Evolutionary conservation across 768 basidiomycete species (phyloP), one percentile per base, ranked within the genome.

Genomic region (Pulveroboletus ravenelii): DNA sequence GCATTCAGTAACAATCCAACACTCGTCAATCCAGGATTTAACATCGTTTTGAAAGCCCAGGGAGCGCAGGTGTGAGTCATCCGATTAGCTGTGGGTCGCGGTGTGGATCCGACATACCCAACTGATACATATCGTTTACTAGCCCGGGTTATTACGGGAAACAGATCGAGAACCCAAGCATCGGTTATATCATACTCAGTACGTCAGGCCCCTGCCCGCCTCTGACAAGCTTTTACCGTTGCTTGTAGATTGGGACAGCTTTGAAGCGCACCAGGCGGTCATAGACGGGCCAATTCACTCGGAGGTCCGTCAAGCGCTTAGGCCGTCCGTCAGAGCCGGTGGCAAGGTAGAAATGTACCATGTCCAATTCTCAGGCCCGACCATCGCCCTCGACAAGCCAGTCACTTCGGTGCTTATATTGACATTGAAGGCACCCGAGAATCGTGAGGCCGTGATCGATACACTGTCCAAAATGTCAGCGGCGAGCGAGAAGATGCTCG

Each of bases 221-320:
- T 27, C 20, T 15, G 15, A 36, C 25, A 15, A 40, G 25, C 25
- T 15, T 14, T 47, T 4, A 41, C 10, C 25, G n/a, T 45, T 27
- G 10, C 41, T 18, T 12, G 9, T 34, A 68, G 66, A 68, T 45
- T 66, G 63, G 66, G 66, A 63, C 13, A 64, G 12, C 34, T 51
- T 48, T 10, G 61, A 66, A 10, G 37, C 53, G 15, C 64, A 66
- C 48, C 25, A 27, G 25, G 49, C 52, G 1, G 0, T 61, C 27
- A 57, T 59, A 1, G 20, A 54, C 3, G 37, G 17, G 7, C 30
- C 48, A 1, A 31, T 31, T 6, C 61, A 61, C 23, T 3, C 36
- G 6, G 29, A 2, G 3, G 17, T 65, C 35, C 1, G 39, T 12
- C 38, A 18, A 12, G 14, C 13, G 5, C 52, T 63, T 32, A 35